Conservation (phyloP, 2,329 filamentous ascomycete species). For the Fusarium nelsonii region DNA sequence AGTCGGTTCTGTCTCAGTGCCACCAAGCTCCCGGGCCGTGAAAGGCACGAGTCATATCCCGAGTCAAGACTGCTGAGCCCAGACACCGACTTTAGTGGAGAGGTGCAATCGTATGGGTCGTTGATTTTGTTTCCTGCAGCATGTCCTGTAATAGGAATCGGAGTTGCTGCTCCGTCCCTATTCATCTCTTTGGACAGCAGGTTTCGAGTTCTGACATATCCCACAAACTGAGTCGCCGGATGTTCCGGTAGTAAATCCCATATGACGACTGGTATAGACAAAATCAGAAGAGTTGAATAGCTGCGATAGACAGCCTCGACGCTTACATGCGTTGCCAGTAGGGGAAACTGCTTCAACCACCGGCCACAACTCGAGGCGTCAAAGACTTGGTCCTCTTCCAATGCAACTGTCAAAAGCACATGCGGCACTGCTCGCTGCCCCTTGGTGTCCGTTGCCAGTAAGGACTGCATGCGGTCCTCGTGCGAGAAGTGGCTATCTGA, state of each 20-base stretch:
- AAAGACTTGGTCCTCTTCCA: constrained; percentile 46
- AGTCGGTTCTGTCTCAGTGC: constrained; percentile 34
- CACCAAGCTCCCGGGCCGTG: constrained; percentile 40
- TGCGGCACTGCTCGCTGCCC: constrained; percentile 43
- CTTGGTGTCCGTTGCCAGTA: constrained; percentile 39
- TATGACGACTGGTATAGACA: constrained; percentile 46
- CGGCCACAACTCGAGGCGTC: constrained; percentile 45
- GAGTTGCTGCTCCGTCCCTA: constrained; percentile 27
- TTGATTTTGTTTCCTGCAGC: constrained; percentile 26
- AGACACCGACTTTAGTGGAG: constrained; percentile 41
- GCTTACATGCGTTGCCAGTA: constrained; percentile 44
- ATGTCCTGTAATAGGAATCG: constrained; percentile 43
- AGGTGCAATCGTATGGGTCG: constrained; percentile 34
- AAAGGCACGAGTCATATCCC: constrained; percentile 45
- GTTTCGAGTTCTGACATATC: constrained; percentile 46
- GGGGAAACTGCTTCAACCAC: constrained; percentile 49
- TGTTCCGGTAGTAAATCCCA: constrained; percentile 46
- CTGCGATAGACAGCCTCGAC: constrained; percentile 45
- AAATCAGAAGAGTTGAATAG: constrained; percentile 44
- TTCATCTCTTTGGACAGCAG: constrained; percentile 29
- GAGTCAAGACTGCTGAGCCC: constrained; percentile 46
- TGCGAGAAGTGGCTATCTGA: constrained; percentile 36
- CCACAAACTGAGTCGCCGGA: constrained; percentile 47
- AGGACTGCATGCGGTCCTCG: constrained; percentile 43
- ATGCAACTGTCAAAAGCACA: constrained; percentile 44